phyloP scores from a whole-genome alignment of 192 early-diverging fungal species.

The Piromyces finnis region DNA sequence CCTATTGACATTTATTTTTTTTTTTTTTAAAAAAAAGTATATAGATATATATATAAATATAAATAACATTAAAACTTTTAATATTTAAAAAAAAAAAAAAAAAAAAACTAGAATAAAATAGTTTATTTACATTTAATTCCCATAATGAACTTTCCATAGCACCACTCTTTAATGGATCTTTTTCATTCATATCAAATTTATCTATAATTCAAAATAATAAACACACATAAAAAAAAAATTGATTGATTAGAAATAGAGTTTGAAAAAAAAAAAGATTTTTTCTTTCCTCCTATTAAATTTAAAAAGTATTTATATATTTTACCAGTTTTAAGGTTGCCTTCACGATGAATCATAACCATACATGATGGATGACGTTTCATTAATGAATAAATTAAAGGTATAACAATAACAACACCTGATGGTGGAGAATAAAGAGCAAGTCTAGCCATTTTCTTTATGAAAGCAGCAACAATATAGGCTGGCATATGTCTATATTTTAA shows the following conservation, averaged over 20 bases:
- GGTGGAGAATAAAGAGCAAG: conserved; percentile 70
- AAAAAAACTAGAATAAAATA: no score
- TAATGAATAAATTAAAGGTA: conserved; percentile 88
- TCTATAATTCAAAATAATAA: conserved; percentile 5
- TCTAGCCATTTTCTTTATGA: conserved; percentile 79
- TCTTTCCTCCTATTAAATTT: no score
- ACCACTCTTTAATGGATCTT: conserved; percentile 56
- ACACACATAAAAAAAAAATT: neutral
- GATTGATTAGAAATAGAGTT: no score
- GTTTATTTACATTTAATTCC: conserved; percentile 48
- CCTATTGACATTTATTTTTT: no score
- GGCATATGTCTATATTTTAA: conserved; percentile 55
- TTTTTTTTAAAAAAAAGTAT: no score
- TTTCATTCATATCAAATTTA: conserved; percentile 32
- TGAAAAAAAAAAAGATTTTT: no score
- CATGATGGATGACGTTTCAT: conserved; percentile 80
- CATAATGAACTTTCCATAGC: conserved; percentile 81
- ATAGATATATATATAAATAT: neutral
- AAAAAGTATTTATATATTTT: no score
- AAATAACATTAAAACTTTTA: neutral
- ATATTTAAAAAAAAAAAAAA: no score
- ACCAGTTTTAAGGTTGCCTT: conserved; percentile 7
- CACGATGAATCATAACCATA: conserved; percentile 68
- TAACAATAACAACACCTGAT: conserved; percentile 56
- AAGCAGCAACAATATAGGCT: conserved; percentile 75